Base-by-base conservation (phyloP, 805 yeast species). In the Metschnikowia lunata region DNA sequence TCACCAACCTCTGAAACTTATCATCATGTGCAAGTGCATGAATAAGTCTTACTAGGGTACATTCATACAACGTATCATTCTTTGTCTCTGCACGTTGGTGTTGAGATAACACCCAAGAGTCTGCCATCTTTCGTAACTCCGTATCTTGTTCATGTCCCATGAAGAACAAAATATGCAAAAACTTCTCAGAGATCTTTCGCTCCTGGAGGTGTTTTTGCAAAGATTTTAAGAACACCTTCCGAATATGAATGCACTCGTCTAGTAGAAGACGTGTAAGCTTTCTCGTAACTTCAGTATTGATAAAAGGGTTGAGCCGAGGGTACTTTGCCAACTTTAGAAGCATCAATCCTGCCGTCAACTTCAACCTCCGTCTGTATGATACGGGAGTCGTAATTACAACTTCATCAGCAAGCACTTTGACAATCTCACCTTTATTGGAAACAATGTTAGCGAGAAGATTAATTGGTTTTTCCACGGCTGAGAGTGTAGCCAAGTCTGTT, bases 401-500 rank as follows among this genome's bases (percentile, higher is more conserved):
- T 13, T 65, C 62, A 8, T 62, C 66, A 5, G 71, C 54, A 42
- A 71, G 70, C 23, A 46, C 62, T 59, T 42, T 75, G 50, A 82
- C 78, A 29, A 88, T 74, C 55, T 89, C 96, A 27, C 96, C 96
- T 36, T 85, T 85, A 58, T 83, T 83, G 1, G 81, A 78, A 39
- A 88, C 77, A 30, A 86, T 67, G 1, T 88, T 78, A 30, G 78
- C 69, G 28, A 88, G 69, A 26, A 88, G 63, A 54, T 83, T 85
- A 48, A 88, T 75, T 63, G 42, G 52, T 43, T 72, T 69, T 3
- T 54, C 63, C 2, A 74, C 62, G 2, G 74, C 59, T 9, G 30
- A 27, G 8, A 37, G 13, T 8, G 47, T 35, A 7, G 36, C 50
- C 12, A 34, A 18, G 15, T 46, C 46, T 6, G 42, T 39, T 12